These are phyloP conservation scores for Annona cherimola DNA, from an alignment of 164 flowering plant species.

Conservation along the genomic window DNA sequence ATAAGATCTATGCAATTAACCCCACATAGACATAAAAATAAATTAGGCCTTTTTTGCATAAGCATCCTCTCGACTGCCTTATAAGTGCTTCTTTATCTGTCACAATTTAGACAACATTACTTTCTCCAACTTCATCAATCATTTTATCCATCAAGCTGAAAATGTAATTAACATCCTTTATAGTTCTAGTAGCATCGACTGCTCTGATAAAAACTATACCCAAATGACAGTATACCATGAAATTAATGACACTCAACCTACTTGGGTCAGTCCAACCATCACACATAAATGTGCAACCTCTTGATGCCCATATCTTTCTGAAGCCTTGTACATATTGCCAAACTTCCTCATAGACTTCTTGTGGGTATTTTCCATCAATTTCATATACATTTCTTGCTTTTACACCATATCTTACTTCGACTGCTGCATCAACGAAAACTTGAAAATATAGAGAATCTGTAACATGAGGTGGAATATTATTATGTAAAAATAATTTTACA, in stretches of 20 bases:
- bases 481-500: no score
- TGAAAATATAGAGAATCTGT: not conserved
- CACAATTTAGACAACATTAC: not conserved
- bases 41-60: not conserved
- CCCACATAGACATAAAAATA: not conserved
- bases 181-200: not conserved
- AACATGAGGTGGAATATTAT: not conserved
- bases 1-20: no score
- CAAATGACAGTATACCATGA: not conserved
- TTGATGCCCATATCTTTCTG: not conserved
- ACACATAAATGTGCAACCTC: not conserved
- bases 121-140: not conserved
- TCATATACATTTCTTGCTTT: no score
- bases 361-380: not conserved
- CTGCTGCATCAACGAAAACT: not conserved
- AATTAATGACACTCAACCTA: not conserved
- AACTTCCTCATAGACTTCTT: not conserved
- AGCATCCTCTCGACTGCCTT: not conserved
- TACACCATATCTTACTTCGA: not conserved
- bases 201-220: not conserved
- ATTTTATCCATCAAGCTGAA: not conserved
- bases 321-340: not conserved
- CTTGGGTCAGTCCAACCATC: not conserved
- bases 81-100: not conserved
- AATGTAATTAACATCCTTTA: not conserved